These are phyloP conservation scores for Cordyceps farinosa DNA, from an alignment of 2,329 filamentous ascomycete genomes.

Conservation along the genomic window DNA sequence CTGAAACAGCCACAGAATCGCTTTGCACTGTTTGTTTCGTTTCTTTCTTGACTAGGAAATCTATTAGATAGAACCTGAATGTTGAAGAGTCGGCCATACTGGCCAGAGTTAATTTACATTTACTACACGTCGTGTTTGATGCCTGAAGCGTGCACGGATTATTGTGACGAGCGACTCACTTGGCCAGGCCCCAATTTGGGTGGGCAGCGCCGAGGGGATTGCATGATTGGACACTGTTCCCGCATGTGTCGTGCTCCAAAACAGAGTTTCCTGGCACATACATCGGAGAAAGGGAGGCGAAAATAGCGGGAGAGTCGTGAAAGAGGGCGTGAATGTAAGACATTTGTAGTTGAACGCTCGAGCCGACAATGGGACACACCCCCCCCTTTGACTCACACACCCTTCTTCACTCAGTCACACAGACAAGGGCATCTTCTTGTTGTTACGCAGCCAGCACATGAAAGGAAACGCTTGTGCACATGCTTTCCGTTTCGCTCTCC, in stretches of 20 bases:
- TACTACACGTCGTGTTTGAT: neutral
- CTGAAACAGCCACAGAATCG: neutral
- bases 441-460: neutral
- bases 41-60: neutral
- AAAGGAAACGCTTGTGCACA: neutral
- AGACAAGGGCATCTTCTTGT: neutral
- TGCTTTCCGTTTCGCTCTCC: neutral
- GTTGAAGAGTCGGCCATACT: neutral
- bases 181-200: neutral
- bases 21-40: neutral
- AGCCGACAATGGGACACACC: neutral
- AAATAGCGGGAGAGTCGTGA: neutral
- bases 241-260: neutral
- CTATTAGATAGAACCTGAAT: neutral
- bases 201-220: neutral
- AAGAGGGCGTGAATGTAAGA: neutral
- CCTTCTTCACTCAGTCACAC: neutral
- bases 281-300: neutral
- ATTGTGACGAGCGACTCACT: neutral
- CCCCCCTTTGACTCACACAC: neutral
- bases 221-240: neutral
- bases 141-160: neutral
- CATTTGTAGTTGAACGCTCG: neutral
- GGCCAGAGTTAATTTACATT: neutral
- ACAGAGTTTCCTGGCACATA: slow-evolving; percentile 5